These are phyloP conservation scores for Candida peoriensis DNA, from an alignment of 805 yeast genomes.

Conservation along the genomic window DNA sequence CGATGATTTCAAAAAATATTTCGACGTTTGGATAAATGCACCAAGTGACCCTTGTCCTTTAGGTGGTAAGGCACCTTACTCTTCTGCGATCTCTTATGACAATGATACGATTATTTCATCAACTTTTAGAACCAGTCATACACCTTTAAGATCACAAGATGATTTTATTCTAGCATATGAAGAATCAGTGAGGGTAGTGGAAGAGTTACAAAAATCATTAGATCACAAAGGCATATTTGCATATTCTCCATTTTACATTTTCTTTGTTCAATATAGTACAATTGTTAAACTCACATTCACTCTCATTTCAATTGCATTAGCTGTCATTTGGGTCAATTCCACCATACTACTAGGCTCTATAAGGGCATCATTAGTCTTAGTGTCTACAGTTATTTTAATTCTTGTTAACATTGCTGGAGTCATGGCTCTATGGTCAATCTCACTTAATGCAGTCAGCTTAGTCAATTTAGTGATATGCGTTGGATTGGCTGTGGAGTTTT, in stretches of 20 bases:
- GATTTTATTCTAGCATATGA: slow-evolving; percentile 81
- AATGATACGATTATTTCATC: slow-evolving; percentile 46
- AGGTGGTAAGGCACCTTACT: slow-evolving; percentile 93
- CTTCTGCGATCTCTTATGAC: slow-evolving; percentile 47
- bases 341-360: slow-evolving; percentile 62
- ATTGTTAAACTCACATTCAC: slow-evolving; percentile 55
- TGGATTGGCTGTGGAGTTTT: slow-evolving; percentile 91
- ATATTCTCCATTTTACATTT: slow-evolving; percentile 88
- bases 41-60: slow-evolving; percentile 90
- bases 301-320: slow-evolving; percentile 47
- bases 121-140: slow-evolving; percentile 75
- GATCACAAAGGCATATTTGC: slow-evolving; percentile 64
- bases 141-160: slow-evolving; percentile 71
- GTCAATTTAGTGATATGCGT: slow-evolving; percentile 90
- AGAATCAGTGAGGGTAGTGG: slow-evolving; percentile 61
- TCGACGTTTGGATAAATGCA: slow-evolving; percentile 75
- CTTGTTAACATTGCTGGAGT: slow-evolving; percentile 73
- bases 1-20: slow-evolving; percentile 63
- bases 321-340: slow-evolving; percentile 47
- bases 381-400: slow-evolving; percentile 56
- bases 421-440: slow-evolving; percentile 68
- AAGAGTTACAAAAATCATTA: slow-evolving; percentile 40
- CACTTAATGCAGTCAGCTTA: slow-evolving; percentile 82
- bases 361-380: slow-evolving; percentile 51
- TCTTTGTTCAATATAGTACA: slow-evolving; percentile 80